Base-by-base conservation (phyloP, 768 basidiomycete genomes). In the Boletellus emodensis region DNA sequence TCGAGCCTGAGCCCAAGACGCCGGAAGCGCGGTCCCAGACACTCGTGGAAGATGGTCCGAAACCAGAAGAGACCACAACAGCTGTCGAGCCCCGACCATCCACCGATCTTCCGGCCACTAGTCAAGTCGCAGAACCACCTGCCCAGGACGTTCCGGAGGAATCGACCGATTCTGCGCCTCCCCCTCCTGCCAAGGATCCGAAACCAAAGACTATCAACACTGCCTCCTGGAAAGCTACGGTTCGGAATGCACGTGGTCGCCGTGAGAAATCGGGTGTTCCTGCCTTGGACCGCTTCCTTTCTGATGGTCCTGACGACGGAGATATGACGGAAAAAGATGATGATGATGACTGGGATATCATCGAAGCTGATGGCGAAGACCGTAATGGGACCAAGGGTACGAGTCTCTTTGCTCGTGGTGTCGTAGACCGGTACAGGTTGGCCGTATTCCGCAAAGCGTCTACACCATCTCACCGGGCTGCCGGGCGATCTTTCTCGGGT, bases 261-360 rank as follows among this genome's bases (percentile, higher is more conserved):
- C 79, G 85, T 51, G 90, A 92, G 68, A 89, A 89, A 63, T 92
- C 90, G 28, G 90, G 89, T 50, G 80, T 93, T 38, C 77, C 83
- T 14, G 90, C 89, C 2, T 70, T 94, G 66, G 89, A 93, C 66
- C 79, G 82, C 40, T 82, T 83, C 61, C 69, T 89, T 26, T 77
- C 79, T 13, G 83, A 82, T 62, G 76, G 67, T 35, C 70, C 69
- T 51, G 74, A 72, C 51, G 75, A 76, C 15, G 73, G 60, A 1
- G 71, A 71, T 28, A 63, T 61, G 48, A 72, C 71, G 17, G 75
- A 76, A 59, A 71, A 49, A 45, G 69, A 70, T 17, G 82, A 85
- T 47, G 90, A 92, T 44, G 87, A 91, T 37, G 92, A 93, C 49
- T 95, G 93, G 92, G 92, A 94, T 77, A 81, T 94, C 55, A 78